Evolutionary conservation across 768 basidiomycete genomes (phyloP), one percentile per base, ranked within the genome.

Genomic region (Cyclocybe aegerita): DNA sequence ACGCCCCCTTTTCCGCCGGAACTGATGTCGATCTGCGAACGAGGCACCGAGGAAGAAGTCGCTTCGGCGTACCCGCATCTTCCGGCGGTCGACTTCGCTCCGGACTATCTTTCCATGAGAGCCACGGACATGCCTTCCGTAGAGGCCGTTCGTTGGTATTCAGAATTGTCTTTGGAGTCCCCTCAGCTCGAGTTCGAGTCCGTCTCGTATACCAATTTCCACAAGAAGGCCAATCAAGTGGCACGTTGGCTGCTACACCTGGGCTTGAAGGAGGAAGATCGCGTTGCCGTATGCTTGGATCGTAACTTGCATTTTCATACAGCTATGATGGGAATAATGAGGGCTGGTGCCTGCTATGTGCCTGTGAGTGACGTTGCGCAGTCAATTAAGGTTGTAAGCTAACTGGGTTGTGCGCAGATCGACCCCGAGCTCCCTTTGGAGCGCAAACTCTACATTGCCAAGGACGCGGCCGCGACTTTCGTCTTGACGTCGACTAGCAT

Each of bases 291-390:
- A 41, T 80, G 76, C 50, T 69, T 75, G 64, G 62, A 68, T 46
- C 72, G 78, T 14, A 65, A 75, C 45, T 54, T 71, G 11, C 46
- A 60, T 40, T 80, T 76, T 53, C 75, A 80, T 47, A 55, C 70
- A 15, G 65, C 69, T 2, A 61, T 78, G 51, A 66, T 76, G 46
- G 78, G 71, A 6, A 67, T 78, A 30, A 64, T 78, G 54, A 74
- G 71, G 33, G 73, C 78, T 16, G 78, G 79, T 37, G 78, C 70
- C 36, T 78, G 78, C 44, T 80, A 80, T 59, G 78, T 80, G 43
- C 76, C 79, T 9, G 78, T 78, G 52, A 38, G 71, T 60, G 15
- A 15, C 40, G 40, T 15, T 9, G 16, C 16, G 14, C 30, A 30
- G 49, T 39, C n/a, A 11, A 16, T 10, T 4, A 7, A 12, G 45